Base-by-base conservation (phyloP, 2,329 filamentous ascomycete genomes). In the Fusarium abutilonis region DNA sequence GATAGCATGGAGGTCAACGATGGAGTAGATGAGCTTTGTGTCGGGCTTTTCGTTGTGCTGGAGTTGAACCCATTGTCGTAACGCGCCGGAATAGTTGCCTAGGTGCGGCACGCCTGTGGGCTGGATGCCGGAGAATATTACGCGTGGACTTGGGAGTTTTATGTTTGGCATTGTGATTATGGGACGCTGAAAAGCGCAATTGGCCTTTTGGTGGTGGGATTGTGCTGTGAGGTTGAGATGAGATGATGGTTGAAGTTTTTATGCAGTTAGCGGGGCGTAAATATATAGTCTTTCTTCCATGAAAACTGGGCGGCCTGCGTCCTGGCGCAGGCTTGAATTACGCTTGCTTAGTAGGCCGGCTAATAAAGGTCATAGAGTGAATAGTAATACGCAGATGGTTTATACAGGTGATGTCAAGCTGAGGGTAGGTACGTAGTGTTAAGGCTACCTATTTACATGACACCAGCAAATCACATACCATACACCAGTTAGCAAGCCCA, bases 111-210 rank as follows among this genome's bases (percentile, higher is more conserved):
- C 84, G 32, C 94, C 95, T 0, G 95, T 99, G 15, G 95, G 95
- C 76, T 99, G 95, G 69, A 99, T 99, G 49, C 93, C 95, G 4
- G 95, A 98, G 80, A 99, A 97, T 70, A 98, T 86, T 56, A 89
- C 82, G 52, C 81, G 63, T 28, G 59, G 63, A 56, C 39, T 44
- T 44, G 40, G 59, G 15, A 43, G 45, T 35, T 38, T 50, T 23
- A 54, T n/a, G 21, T 49, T 61, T 4, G 59, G 42, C 56, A 63
- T 64, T 5, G 29, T 46, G 36, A 8, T 31, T 21, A 46, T 1
- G 21, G 43, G n/a, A 3, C 31, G 21, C 28, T 23, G n/a, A 19
- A 14, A 26, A 32, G 4, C 14, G 13, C 8, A 26, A 45, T 39
- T 35, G 39, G 28, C 7, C 10, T 47, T 9, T 21, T 19, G 29